These are phyloP conservation scores for Naematelia encephala DNA, from an alignment of 768 basidiomycete species.

Conservation along the genomic window DNA sequence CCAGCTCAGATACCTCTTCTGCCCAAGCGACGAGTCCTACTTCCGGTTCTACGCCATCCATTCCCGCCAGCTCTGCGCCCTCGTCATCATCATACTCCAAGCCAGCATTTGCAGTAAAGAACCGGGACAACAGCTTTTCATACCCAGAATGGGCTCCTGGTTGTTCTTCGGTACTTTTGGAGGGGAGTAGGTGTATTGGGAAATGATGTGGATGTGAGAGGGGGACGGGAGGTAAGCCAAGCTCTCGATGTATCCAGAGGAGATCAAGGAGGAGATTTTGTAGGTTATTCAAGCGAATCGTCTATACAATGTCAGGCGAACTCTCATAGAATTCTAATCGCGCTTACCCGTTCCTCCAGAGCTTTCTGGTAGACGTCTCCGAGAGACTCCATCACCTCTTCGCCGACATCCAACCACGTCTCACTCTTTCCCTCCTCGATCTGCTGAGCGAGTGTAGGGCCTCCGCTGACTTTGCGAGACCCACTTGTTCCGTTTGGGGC, in stretches of 20 bases:
- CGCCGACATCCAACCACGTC: slow-evolving; percentile 32
- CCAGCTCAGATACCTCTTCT: slow-evolving; percentile 54
- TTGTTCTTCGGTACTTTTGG: slow-evolving; percentile 15
- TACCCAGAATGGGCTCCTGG: slow-evolving; percentile 44
- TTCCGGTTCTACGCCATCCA: slow-evolving; percentile 77
- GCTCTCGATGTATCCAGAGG: slow-evolving; percentile 33
- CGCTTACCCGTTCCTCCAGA: slow-evolving; percentile 33
- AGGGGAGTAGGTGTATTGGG: slow-evolving; percentile 32
- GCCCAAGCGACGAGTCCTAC: slow-evolving; percentile 72
- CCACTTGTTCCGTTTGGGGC: slow-evolving; percentile 4
- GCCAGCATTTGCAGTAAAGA: slow-evolving; percentile 51
- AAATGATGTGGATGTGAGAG: slow-evolving; percentile 29
- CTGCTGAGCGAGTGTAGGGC: slow-evolving; percentile 11
- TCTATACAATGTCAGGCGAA: slow-evolving; percentile 18
- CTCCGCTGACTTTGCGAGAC: neutral
- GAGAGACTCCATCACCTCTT: slow-evolving; percentile 21
- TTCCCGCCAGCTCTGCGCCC: slow-evolving; percentile 55
- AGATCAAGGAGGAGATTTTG: slow-evolving; percentile 37
- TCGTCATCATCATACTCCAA: slow-evolving; percentile 55
- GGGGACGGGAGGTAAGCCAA: slow-evolving; percentile 34
- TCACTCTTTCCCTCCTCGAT: neutral
- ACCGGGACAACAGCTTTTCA: slow-evolving; percentile 62
- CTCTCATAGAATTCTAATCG: neutral
- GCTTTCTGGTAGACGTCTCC: slow-evolving; percentile 22
- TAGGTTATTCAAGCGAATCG: slow-evolving; percentile 28